Percentiles rank a stretch among this genome's conserved stretches.
phyloP scores from a whole-genome alignment of 2,329 filamentous ascomycete species.

The Cytospora paraplurivora region DNA sequence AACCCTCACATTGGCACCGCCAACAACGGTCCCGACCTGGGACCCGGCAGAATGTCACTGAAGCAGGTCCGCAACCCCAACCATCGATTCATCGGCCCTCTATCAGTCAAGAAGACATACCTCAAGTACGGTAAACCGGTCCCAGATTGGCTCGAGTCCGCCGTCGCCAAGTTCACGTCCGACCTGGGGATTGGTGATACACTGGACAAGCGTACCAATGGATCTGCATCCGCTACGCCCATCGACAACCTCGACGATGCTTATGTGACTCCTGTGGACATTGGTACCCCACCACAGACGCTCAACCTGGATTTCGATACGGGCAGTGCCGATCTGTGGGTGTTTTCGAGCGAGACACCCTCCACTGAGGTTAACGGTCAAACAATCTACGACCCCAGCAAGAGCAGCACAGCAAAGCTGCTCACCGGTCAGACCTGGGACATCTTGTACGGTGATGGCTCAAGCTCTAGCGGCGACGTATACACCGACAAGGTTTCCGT shows the following conservation, averaged over 20 bases:
- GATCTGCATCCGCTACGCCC: slow-evolving; percentile 28
- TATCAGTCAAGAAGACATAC: slow-evolving; percentile 31
- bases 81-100: slow-evolving; percentile 27
- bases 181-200: background rate
- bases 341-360: slow-evolving; percentile 38
- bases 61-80: slow-evolving; percentile 30
- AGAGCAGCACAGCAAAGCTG: slow-evolving; percentile 35
- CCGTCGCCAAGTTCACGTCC: slow-evolving; percentile 21
- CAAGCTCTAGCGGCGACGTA: slow-evolving; percentile 37
- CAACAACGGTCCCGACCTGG: slow-evolving; percentile 5
- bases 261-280: slow-evolving; percentile 39
- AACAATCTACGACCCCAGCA: slow-evolving; percentile 36
- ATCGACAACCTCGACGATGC: slow-evolving; percentile 36
- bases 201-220: slow-evolving; percentile 25
- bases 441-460: slow-evolving; percentile 40
- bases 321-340: slow-evolving; percentile 47
- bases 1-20: slow-evolving; percentile 17
- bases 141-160: slow-evolving; percentile 26
- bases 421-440: slow-evolving; percentile 36
- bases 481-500: slow-evolving; percentile 38
- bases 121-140: slow-evolving; percentile 30
- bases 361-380: slow-evolving; percentile 33
- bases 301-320: slow-evolving; percentile 50
- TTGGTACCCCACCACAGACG: slow-evolving; percentile 45
- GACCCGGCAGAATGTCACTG: slow-evolving; percentile 23